Base-by-base conservation (phyloP, 2,329 filamentous ascomycete species). In the Ilyonectria sp. region DNA sequence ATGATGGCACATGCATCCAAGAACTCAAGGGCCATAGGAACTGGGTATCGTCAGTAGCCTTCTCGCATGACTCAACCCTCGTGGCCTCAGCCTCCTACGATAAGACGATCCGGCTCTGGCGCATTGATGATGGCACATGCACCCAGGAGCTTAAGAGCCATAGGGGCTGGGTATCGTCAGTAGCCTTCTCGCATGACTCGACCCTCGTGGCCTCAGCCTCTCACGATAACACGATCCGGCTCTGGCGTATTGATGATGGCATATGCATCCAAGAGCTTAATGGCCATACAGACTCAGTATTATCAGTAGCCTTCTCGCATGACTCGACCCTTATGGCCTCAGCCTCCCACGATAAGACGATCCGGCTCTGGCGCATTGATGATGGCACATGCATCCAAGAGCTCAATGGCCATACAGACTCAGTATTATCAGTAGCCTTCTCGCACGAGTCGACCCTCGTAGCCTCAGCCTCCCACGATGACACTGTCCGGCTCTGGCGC, bases 121-220 rank as follows among this genome's bases (percentile, higher is more conserved):
- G 21, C 21, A 3, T 21, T 21, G 3, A 21, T 21, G 21, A 21
- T 21, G 21, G 21, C 21, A 21, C 21, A 21, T 21, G 3, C 21
- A 21, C 3, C 21, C 21, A 21, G 3, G 21, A 21, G 21, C 21
- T 21, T 3, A 21, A 21, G 21, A 3, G 21, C 37, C 55, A 60
- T 35, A 49, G 13, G 2, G 9, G 1, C 33, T 21, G 3, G 9
- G 54, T 58, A 75, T 1, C 0, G 2, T 47, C 56, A 21, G 11
- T 58, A 40, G 17, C 55, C 4, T 46, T 57, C 26, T 57, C 54
- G 3, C 40, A 46, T 11, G 40, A 46, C 37, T 57, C 53, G 5
- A 44, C 15, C 19, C 33, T 40, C 4, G n/a, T 57, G 9, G 54
- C 37, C 17, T 44, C 37, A 6, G 54, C 21, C n/a, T 57, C 21